phyloP scores from a whole-genome alignment of 495 filamentous ascomycete species.

The Aspergillus kassunensis region DNA sequence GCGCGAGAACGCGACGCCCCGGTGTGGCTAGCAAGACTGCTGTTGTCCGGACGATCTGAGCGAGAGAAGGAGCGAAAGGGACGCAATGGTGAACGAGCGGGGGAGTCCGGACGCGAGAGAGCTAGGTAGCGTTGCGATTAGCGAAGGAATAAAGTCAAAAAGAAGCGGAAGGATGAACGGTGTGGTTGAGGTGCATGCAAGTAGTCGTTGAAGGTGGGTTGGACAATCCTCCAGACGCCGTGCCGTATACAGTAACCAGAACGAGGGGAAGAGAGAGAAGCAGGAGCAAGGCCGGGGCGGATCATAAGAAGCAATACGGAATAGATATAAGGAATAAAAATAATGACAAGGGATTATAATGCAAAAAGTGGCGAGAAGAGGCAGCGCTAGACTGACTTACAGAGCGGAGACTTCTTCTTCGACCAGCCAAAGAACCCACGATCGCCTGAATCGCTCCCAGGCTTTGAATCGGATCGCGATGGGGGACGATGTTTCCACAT shows the following conservation, averaged over 20 bases:
- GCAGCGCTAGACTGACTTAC: conserved; percentile 31
- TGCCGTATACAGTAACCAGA: conserved; percentile 5
- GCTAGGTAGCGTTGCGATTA: conserved; percentile 24
- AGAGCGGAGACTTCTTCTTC: conserved; percentile 34
- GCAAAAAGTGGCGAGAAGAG: conserved; percentile 13
- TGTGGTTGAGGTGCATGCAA: conserved; percentile 16
- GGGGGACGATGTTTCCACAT: conserved; percentile 48
- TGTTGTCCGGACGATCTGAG: conserved; percentile 32
- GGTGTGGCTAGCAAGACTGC: conserved; percentile 27
- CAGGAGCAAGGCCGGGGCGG: neutral
- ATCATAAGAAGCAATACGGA: conserved; percentile 10
- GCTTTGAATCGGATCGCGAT: conserved; percentile 42
- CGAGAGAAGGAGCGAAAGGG: conserved; percentile 29
- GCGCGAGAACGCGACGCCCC: conserved; percentile 25
- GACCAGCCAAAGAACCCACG: conserved; percentile 39
- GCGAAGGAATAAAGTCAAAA: conserved; percentile 14
- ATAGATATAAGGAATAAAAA: conserved; percentile 11
- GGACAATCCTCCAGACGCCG: conserved; percentile 7
- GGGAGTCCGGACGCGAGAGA: conserved; percentile 30
- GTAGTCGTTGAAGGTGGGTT: conserved; percentile 1
- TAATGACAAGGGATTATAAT: conserved; percentile 9
- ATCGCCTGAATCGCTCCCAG: conserved; percentile 35
- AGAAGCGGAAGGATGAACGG: conserved; percentile 4
- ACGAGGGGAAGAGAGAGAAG: neutral
- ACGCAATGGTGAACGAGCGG: conserved; percentile 31